Base-by-base conservation (phyloP, 2,329 filamentous ascomycete genomes). In the Talaromyces sp. region DNA sequence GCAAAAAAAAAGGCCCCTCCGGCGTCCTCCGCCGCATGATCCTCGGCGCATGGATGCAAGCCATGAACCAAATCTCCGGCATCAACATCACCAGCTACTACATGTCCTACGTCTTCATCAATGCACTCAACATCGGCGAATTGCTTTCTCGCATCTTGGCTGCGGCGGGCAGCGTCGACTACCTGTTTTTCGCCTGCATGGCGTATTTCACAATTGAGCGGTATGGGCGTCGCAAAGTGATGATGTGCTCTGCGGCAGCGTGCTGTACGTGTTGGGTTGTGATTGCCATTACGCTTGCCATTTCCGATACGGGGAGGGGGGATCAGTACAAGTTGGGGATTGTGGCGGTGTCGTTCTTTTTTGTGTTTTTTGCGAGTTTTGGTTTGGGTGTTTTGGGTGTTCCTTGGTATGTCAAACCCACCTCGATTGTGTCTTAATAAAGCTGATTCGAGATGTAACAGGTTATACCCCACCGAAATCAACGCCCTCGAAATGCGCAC, bases 191-290 rank as follows among this genome's bases (percentile, higher is more conserved):
- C 63, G 72, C 75, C 7, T 78, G 67, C 58, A 66, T 71, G 60
- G 76, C 67, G 51, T 80, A 72, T 68, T 78, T 80, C 56, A 72
- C 80, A 4, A 78, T 82, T 61, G 80, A 82, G 59, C 69, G 77
- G 6, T 80, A 75, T 61, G 80, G 80, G 2, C 74, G 80, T 10
- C 73, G 80, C 10, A 77, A 74, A 55, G 72, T 81, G 53, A 80
- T 82, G 78, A 80, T 82, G 72, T 67, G 67, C 19, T 78, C 75
- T 6, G 76, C 79, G n/a, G 70, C 73, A 7, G 81, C 77, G 10
- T 81, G 79, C 61, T 79, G 75, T 1, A 73, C 78, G 12, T 83
- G 80, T 65, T 82, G 79, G 72, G 72, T 79, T 19, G 66, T 80
- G 9, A 82, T 82, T 56, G 75, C 79, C 0, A 78, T 79, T 19